phyloP scores from a whole-genome alignment of 805 yeast species.

The Barnettozyma sp. region DNA sequence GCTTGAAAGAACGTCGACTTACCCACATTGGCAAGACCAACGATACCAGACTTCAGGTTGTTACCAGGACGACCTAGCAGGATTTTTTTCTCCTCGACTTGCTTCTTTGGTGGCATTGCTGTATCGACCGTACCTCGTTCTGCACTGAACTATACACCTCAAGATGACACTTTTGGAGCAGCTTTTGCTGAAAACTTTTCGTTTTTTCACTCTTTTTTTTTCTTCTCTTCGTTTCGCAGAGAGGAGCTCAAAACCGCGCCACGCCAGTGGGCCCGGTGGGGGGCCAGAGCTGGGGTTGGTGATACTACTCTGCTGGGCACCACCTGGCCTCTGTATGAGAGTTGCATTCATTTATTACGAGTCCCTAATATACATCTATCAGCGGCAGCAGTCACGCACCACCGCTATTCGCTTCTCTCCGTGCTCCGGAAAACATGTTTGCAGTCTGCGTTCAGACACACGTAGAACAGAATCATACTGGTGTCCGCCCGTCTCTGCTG shows the following conservation, averaged over 20 bases:
- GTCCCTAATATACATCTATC: too few relatives aligned
- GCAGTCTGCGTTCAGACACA: slow-evolving; percentile 63
- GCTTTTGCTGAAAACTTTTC: slow-evolving; percentile 2
- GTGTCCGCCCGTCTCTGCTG: slow-evolving; percentile 95
- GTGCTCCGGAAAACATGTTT: slow-evolving; percentile 50
- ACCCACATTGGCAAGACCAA: slow-evolving; percentile 92
- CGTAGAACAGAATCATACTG: slow-evolving; percentile 89
- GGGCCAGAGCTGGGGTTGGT: too few relatives aligned
- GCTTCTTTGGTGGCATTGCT: slow-evolving; percentile 73
- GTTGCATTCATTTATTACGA: too few relatives aligned
- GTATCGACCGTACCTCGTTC: too few relatives aligned
- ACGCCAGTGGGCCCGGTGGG: neutral
- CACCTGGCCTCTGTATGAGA: too few relatives aligned
- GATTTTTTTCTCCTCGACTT: slow-evolving; percentile 64
- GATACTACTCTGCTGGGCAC: too few relatives aligned
- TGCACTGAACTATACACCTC: too few relatives aligned
- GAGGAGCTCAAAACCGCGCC: neutral
- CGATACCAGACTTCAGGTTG: slow-evolving; percentile 77
- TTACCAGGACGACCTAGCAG: slow-evolving; percentile 81
- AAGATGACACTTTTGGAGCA: too few relatives aligned
- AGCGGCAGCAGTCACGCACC: neutral
- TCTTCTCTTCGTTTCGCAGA: too few relatives aligned
- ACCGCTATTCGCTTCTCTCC: slow-evolving; percentile 3
- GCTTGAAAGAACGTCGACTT: slow-evolving; percentile 98
- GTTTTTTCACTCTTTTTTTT: too few relatives aligned